A percentile compares a stretch with the other conserved stretches of the same genome.
Conservation (phyloP, 169 alveolate species). For the Plasmodium sp. region DNA sequence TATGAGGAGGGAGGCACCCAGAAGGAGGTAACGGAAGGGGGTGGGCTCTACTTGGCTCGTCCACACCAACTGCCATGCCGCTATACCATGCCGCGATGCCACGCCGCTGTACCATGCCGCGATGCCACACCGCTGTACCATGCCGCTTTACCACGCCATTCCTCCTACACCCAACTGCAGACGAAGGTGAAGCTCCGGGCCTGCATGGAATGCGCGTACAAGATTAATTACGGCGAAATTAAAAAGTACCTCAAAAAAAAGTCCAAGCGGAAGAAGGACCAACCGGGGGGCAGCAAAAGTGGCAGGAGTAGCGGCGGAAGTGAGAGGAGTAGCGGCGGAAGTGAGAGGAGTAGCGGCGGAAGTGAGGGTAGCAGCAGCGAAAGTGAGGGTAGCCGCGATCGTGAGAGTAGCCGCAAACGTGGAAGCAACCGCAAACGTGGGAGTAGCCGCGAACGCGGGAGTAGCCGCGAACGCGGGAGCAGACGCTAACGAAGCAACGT, state of each 20-base stretch:
- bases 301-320: neutral
- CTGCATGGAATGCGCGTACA: conserved; percentile 65
- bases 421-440: neutral
- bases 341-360: neutral
- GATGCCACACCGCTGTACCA: neutral
- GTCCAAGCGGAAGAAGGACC: neutral
- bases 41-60: neutral
- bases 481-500: too few relatives aligned
- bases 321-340: neutral
- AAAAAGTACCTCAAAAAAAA: conserved; percentile 51
- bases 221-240: conserved; percentile 44
- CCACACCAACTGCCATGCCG: neutral
- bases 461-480: too few relatives aligned
- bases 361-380: neutral
- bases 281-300: neutral
- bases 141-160: neutral
- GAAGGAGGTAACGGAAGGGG: conserved; percentile 14
- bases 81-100: too few relatives aligned
- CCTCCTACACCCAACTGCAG: neutral
- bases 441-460: neutral
- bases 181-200: conserved; percentile 54
- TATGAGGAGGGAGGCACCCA: conserved; percentile 16
- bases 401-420: neutral
- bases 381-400: neutral
- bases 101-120: neutral